These are phyloP conservation scores for Nicotiana noctiflora DNA, from an alignment of 257 asterid species.

Conservation along the genomic window DNA sequence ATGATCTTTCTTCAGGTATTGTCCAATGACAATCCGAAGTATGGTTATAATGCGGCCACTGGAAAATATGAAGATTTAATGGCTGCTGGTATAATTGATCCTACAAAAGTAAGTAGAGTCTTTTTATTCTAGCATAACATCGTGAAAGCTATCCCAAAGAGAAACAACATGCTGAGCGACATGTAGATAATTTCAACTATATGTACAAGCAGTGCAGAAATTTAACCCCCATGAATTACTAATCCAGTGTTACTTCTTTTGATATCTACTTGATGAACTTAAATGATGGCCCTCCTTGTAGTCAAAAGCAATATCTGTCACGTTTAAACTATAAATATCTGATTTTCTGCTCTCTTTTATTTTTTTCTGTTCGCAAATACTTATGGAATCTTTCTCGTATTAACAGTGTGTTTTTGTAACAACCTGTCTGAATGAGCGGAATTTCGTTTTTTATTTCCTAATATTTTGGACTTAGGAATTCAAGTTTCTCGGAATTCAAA, in stretches of 20 bases:
- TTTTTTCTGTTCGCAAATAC: not conserved
- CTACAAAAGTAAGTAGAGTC: slow-evolving; percentile 61
- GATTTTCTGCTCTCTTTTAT: not conserved
- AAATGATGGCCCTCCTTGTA: not conserved
- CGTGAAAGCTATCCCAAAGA: not conserved
- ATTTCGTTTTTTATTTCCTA: too few relatives aligned
- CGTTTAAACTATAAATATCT: not conserved
- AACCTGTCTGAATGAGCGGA: too few relatives aligned
- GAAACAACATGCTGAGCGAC: not conserved
- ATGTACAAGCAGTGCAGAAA: not conserved
- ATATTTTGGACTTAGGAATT: too few relatives aligned
- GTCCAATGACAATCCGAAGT: slow-evolving; percentile 63
- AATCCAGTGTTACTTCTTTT: too few relatives aligned
- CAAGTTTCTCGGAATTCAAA: too few relatives aligned
- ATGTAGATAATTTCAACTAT: not conserved
- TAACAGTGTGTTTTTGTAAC: too few relatives aligned
- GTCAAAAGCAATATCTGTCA: not conserved
- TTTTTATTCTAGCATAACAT: not conserved
- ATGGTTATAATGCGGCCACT: slow-evolving; percentile 91
- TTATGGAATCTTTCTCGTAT: not conserved
- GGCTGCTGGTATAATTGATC: slow-evolving; percentile 98
- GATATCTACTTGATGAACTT: not conserved
- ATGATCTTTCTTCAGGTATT: slow-evolving; percentile 48
- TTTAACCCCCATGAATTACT: not conserved
- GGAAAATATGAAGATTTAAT: slow-evolving; percentile 91